These are phyloP conservation scores for Graphilbum fragrans DNA, from an alignment of 2,329 filamentous ascomycete genomes.

Conservation along the genomic window DNA sequence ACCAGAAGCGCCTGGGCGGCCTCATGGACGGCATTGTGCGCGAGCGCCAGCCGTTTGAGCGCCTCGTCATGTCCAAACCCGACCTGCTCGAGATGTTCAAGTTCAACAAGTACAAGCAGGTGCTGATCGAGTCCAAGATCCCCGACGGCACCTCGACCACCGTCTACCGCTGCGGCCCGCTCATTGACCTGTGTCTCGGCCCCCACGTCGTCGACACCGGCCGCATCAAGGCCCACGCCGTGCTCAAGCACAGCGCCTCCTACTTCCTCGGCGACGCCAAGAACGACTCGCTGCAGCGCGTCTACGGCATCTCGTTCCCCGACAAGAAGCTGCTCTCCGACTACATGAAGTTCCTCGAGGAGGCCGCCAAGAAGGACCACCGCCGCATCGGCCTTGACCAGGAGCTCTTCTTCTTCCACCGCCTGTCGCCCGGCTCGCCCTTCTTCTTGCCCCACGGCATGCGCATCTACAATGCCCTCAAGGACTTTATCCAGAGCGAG, in stretches of 20 bases:
- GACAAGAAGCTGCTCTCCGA: slow-evolving; percentile 92
- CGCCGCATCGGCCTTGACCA: slow-evolving; percentile 89
- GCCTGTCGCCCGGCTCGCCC: slow-evolving; percentile 80
- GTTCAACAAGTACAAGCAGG: slow-evolving; percentile 97
- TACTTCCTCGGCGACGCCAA: slow-evolving; percentile 92
- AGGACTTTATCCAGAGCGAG: slow-evolving; percentile 68
- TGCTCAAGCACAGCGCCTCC: slow-evolving; percentile 56
- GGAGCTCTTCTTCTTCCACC: slow-evolving; percentile 95
- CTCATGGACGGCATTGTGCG: slow-evolving; percentile 79
- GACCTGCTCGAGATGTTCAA: slow-evolving; percentile 92
- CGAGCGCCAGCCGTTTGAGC: slow-evolving; percentile 92
- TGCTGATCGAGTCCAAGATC: slow-evolving; percentile 92
- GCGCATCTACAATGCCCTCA: slow-evolving; percentile 20
- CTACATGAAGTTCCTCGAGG: slow-evolving; percentile 89
- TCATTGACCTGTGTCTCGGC: slow-evolving; percentile 91
- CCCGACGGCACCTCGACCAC: slow-evolving; percentile 81
- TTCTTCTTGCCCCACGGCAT: slow-evolving; percentile 83
- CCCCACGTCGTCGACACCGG: slow-evolving; percentile 91
- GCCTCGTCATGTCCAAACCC: slow-evolving; percentile 78
- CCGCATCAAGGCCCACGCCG: slow-evolving; percentile 86
- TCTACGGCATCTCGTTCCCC: slow-evolving; percentile 90
- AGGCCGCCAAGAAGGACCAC: slow-evolving; percentile 96
- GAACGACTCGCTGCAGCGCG: slow-evolving; percentile 91
- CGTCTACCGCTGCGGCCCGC: slow-evolving; percentile 83
- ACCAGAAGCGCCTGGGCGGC: slow-evolving; percentile 76